phyloP scores from a whole-genome alignment of 495 filamentous ascomycete genomes.

The Umbilicaria muhlenbergii region DNA sequence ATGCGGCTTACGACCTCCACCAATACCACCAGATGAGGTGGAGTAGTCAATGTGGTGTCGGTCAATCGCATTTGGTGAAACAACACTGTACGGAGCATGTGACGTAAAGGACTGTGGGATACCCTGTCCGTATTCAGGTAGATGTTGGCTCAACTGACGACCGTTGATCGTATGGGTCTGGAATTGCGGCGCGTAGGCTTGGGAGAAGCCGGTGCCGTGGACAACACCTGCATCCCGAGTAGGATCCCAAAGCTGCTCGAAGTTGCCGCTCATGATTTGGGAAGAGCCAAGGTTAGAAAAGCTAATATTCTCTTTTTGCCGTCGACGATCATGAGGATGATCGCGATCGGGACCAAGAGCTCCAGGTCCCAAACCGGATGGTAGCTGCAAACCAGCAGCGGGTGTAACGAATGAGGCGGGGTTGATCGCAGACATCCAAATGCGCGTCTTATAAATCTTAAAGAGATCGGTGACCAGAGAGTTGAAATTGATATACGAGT shows the following conservation, averaged over 20 bases:
- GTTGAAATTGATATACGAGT: slow-evolving; percentile 98
- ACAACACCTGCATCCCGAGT: slow-evolving; percentile 1
- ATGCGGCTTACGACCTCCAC: slow-evolving; percentile 21
- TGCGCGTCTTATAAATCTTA: slow-evolving; percentile 96
- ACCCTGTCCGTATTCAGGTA: slow-evolving; percentile 9
- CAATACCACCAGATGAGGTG: slow-evolving; percentile 9
- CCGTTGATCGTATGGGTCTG: slow-evolving; percentile 4
- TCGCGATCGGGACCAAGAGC: slow-evolving; percentile 33
- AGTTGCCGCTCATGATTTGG: background rate
- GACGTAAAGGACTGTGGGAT: slow-evolving; percentile 7
- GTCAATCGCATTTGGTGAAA: slow-evolving; percentile 5
- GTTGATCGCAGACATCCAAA: slow-evolving; percentile 99
- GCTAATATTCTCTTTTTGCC: slow-evolving; percentile 17
- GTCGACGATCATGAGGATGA: slow-evolving; percentile 29
- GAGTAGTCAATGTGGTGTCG: slow-evolving; percentile 9
- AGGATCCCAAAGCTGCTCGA: slow-evolving; percentile 7
- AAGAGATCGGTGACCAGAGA: slow-evolving; percentile 91
- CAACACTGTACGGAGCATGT: slow-evolving; percentile 6
- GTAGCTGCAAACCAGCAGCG: slow-evolving; percentile 48
- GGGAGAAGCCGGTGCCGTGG: slow-evolving; percentile 6
- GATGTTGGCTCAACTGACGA: slow-evolving; percentile 11
- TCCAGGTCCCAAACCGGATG: slow-evolving; percentile 45
- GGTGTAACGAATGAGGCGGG: slow-evolving; percentile 93
- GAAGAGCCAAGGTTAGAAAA: slow-evolving; percentile 1
- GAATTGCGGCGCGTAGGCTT: slow-evolving; percentile 8